A percentile compares a stretch with the other conserved stretches of the same genome.
Evolutionary conservation across 495 filamentous ascomycete genomes (phyloP).

Genomic region (Penicilliopsis zonata): DNA sequence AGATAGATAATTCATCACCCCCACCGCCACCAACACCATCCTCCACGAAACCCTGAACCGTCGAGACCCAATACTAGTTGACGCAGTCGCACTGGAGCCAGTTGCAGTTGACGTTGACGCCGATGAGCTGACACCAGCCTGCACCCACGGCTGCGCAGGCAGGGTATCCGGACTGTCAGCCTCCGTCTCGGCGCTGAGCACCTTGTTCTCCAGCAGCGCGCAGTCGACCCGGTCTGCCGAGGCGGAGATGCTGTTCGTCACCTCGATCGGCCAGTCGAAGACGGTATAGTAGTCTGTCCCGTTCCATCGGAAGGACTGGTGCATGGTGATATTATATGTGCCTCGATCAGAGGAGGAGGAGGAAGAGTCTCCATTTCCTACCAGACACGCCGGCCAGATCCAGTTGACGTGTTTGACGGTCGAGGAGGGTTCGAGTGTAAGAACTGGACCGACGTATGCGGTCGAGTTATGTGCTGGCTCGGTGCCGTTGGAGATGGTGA

Average conservation of each 20-base stretch:
- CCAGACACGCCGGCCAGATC: constrained; percentile 53
- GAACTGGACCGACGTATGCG: constrained; percentile 47
- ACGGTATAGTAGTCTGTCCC: constrained; percentile 52
- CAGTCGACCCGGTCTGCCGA: constrained; percentile 1
- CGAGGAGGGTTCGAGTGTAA: constrained; percentile 46
- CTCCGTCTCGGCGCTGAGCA: background rate
- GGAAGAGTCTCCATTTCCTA: constrained; percentile 36
- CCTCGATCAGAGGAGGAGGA: constrained; percentile 17
- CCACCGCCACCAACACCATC: too few species aligned
- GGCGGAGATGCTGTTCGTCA: constrained; percentile 47
- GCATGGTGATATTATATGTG: constrained; percentile 49
- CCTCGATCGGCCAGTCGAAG: constrained; percentile 52
- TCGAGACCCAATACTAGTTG: too few species aligned
- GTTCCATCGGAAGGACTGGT: constrained; percentile 54
- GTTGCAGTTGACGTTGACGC: background rate
- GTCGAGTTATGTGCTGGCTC: constrained; percentile 29
- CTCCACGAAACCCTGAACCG: too few species aligned
- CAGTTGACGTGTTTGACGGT: constrained; percentile 62
- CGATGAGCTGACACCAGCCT: background rate
- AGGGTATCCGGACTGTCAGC: background rate
- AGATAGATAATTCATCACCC: too few species aligned
- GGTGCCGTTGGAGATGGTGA: constrained; percentile 57
- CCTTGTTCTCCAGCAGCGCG: background rate
- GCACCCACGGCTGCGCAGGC: background rate
- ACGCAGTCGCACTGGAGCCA: too few species aligned